phyloP scores from a whole-genome alignment of 352 stramenopile species.

The Globisporangium mamillatum region DNA sequence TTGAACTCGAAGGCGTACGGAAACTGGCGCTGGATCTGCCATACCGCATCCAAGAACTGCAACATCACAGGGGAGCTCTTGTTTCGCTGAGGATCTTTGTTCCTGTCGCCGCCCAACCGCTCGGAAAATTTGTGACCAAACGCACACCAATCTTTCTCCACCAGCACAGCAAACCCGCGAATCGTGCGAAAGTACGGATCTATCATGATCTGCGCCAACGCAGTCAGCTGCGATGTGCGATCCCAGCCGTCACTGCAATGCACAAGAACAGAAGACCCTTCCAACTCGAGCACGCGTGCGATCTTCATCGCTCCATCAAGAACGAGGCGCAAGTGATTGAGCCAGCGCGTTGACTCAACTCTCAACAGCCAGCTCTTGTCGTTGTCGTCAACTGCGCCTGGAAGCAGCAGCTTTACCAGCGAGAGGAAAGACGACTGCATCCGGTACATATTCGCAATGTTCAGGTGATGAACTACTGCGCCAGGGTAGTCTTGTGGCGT shows the following conservation, averaged over 20 bases:
- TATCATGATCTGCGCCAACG: slow-evolving; percentile 84
- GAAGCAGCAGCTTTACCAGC: slow-evolving; percentile 69
- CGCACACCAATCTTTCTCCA: slow-evolving; percentile 86
- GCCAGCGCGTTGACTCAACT: slow-evolving; percentile 77
- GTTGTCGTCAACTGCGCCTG: slow-evolving; percentile 56
- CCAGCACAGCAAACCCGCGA: slow-evolving; percentile 67
- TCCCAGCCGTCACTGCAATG: slow-evolving; percentile 90
- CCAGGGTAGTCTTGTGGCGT: slow-evolving; percentile 77
- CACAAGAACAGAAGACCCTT: slow-evolving; percentile 78
- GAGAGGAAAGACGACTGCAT: slow-evolving; percentile 82
- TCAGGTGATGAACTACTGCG: slow-evolving; percentile 78
- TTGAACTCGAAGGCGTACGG: slow-evolving; percentile 85
- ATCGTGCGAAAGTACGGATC: slow-evolving; percentile 88
- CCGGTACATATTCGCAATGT: slow-evolving; percentile 93
- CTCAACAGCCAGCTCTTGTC: slow-evolving; percentile 69
- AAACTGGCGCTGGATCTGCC: slow-evolving; percentile 83
- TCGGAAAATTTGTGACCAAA: slow-evolving; percentile 87
- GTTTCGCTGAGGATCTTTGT: slow-evolving; percentile 66
- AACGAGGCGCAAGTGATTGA: slow-evolving; percentile 82
- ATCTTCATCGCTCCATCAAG: slow-evolving; percentile 83
- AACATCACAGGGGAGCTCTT: slow-evolving; percentile 86
- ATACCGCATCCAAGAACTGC: slow-evolving; percentile 84
- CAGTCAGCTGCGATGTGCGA: slow-evolving; percentile 74
- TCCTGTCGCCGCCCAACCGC: slow-evolving; percentile 63
- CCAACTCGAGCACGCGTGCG: slow-evolving; percentile 79